These are phyloP conservation scores for Podospora australis DNA, from an alignment of 495 filamentous ascomycete species.

Conservation along the genomic window DNA sequence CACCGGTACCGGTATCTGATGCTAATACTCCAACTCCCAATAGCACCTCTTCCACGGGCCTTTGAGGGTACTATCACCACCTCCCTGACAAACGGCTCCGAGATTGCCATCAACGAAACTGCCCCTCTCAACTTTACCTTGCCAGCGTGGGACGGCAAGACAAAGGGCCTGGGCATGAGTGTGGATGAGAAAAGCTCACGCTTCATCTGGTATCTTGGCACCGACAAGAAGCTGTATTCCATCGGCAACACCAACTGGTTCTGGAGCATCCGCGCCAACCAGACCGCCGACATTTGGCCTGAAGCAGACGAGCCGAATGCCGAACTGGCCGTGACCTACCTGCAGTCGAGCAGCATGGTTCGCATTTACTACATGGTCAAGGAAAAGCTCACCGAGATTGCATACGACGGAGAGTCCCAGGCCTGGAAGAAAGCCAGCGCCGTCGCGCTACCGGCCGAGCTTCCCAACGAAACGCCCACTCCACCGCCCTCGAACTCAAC, in stretches of 20 bases:
- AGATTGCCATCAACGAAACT: slow-evolving; percentile 22
- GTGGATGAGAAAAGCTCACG: slow-evolving; percentile 23
- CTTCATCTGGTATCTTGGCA: slow-evolving; percentile 33
- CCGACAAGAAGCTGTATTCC: slow-evolving; percentile 25
- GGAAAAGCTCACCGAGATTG: slow-evolving; percentile 25
- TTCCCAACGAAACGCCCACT: background rate
- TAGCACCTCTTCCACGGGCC: slow-evolving; percentile 26
- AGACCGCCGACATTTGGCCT: slow-evolving; percentile 24
- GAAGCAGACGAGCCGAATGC: slow-evolving; percentile 29
- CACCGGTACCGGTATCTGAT: background rate
- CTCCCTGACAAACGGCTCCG: slow-evolving; percentile 12
- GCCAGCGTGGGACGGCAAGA: slow-evolving; percentile 23
- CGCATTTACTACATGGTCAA: slow-evolving; percentile 32
- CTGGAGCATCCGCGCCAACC: slow-evolving; percentile 20
- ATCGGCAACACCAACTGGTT: slow-evolving; percentile 20
- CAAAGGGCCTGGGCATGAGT: slow-evolving; percentile 21
- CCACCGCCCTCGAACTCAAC: background rate
- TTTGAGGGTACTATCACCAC: slow-evolving; percentile 18
- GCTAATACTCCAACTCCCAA: slow-evolving; percentile 7
- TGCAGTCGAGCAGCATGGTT: slow-evolving; percentile 15
- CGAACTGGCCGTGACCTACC: slow-evolving; percentile 22
- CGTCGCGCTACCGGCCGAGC: slow-evolving; percentile 5
- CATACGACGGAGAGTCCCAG: slow-evolving; percentile 18
- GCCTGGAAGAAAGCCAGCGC: slow-evolving; percentile 18
- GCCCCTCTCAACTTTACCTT: slow-evolving; percentile 25